These are phyloP conservation scores for Aspergillus pseudotamarii DNA, from an alignment of 2,329 filamentous ascomycete genomes.

Conservation along the genomic window DNA sequence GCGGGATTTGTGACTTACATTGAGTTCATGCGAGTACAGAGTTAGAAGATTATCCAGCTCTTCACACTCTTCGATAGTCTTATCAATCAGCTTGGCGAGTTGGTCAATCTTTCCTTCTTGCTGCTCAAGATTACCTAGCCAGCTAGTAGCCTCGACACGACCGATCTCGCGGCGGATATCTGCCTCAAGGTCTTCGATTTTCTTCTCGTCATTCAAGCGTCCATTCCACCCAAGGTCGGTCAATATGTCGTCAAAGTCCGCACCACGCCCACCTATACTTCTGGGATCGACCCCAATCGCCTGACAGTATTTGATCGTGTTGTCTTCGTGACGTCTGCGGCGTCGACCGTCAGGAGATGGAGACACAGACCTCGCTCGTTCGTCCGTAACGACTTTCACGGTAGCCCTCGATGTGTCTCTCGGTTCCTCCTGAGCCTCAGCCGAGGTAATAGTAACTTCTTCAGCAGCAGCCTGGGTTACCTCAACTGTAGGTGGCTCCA, in stretches of 20 bases:
- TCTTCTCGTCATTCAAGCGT: conserved; percentile 71
- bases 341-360: conserved; percentile 54
- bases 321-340: conserved; percentile 67
- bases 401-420: conserved; percentile 27
- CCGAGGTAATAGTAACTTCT: conserved; percentile 29
- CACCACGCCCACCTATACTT: conserved; percentile 73
- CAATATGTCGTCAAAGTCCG: conserved; percentile 80
- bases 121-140: conserved; percentile 79
- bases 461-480: conserved; percentile 39
- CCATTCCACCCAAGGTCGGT: conserved; percentile 89
- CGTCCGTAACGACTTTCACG: conserved; percentile 24
- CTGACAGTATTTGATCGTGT: conserved; percentile 77
- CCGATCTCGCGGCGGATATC: conserved; percentile 87
- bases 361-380: conserved; percentile 37
- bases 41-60: conserved; percentile 93
- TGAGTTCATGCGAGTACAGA: conserved; percentile 90
- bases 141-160: conserved; percentile 87
- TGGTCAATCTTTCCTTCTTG: conserved; percentile 88
- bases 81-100: conserved; percentile 82
- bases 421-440: conserved; percentile 24
- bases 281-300: conserved; percentile 75
- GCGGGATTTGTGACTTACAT: conserved; percentile 59
- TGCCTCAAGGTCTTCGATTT: conserved; percentile 76
- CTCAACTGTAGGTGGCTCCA: conserved; percentile 41
- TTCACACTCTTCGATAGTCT: conserved; percentile 91